Evolutionary conservation across 1,284 basidiomycete species (phyloP), one percentile per base, ranked within the genome.

Genomic region (Malassezia japonica): DNA sequence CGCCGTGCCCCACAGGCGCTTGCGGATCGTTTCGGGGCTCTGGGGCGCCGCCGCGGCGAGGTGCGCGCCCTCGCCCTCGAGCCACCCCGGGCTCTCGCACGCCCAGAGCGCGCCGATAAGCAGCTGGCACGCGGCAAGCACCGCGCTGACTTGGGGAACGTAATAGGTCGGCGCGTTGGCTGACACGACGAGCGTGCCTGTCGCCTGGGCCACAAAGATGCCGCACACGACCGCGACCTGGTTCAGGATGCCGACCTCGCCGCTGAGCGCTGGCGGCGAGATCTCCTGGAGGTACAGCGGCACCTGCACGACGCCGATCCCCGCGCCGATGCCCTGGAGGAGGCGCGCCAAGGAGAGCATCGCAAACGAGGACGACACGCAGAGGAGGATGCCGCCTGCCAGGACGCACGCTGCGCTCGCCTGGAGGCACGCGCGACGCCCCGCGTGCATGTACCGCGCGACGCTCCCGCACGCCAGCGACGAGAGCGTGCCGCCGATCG

Each of bases 201-300:
- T 56, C 2, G 68, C 63, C 52, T 77, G 76, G 0, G 73, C 75
- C 4, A 62, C 38, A 28, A 76, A 65, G 40, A 72, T 65, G 16
- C 69, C 69, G n/a, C 61, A 10, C 7, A 69, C 67, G 25, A 70
- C 65, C 0, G 62, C 61, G 18, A 72, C 59, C 53, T 72, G 90
- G n/a, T 87, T 88, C 32, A 91, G 77, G 21, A 89, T 85, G 24
- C 88, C 87, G 80, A 74, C 53, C 46, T 78, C 82, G n/a, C 85
- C 85, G 60, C 80, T 81, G 41, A 86, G 82, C 51, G 78, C 77
- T 4, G 81, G 75, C 0, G 85, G 86, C 0, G 87, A 81, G 12
- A 91, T 82, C 67, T 87, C 84, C 8, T 85, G 80, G 28, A 92
- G 78, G 74, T 83, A 91, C 38, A 91, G 81, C 7, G 89, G 88